A percentile compares a stretch with the other conserved stretches of the same genome.
These are phyloP conservation scores for Brassica rapa DNA, from an alignment of 345 rosid genomes.

Conservation along the genomic window DNA sequence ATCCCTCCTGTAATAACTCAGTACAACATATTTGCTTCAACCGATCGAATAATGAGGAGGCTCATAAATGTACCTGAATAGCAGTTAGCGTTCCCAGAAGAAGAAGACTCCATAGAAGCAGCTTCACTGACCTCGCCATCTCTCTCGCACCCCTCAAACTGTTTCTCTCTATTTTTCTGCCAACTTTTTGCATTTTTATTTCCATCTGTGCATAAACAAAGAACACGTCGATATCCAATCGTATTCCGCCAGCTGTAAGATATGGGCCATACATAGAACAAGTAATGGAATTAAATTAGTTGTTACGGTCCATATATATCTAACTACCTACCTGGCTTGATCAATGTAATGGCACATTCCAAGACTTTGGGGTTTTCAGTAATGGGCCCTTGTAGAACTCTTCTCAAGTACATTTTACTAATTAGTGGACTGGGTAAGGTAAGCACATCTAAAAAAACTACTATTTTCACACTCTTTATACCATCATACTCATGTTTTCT, in stretches of 20 bases:
- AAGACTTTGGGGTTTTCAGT: too few relatives aligned
- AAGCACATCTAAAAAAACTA: too few relatives aligned
- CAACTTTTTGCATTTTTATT: not conserved
- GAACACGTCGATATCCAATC: slow-evolving; percentile 32
- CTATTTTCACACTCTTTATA: too few relatives aligned
- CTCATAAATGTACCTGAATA: not conserved
- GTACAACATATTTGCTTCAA: not conserved
- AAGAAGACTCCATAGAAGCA: not conserved
- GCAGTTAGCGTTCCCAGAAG: not conserved
- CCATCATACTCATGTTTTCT: too few relatives aligned
- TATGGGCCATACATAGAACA: not conserved
- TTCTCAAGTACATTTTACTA: too few relatives aligned
- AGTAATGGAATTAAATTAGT: too few relatives aligned
- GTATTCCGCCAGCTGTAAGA: not conserved
- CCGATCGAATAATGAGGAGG: not conserved
- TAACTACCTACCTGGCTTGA: too few relatives aligned
- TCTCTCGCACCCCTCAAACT: not conserved
- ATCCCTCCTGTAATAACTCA: too few relatives aligned
- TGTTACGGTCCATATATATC: too few relatives aligned
- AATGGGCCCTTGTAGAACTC: too few relatives aligned
- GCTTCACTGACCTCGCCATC: not conserved
- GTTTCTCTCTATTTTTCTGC: not conserved
- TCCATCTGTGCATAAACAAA: not conserved
- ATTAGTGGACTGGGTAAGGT: too few relatives aligned
- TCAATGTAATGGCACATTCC: too few relatives aligned